Evolutionary conservation across 768 basidiomycete species (phyloP), one percentile per base, ranked within the genome.

Genomic region (Leccinum barrowsii): DNA sequence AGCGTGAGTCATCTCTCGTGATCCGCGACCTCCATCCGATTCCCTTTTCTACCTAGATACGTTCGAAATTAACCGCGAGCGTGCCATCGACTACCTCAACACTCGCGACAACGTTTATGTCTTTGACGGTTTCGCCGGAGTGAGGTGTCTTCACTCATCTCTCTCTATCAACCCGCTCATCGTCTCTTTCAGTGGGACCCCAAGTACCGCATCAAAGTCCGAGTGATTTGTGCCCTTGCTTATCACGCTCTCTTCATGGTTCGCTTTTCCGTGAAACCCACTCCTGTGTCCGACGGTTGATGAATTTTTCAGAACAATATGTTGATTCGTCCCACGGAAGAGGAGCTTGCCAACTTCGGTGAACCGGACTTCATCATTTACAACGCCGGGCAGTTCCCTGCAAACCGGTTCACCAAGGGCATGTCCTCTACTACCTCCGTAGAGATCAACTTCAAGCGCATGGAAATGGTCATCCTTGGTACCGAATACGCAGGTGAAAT

Each of bases 381-480:
- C 85, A 98, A 98, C 76, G 97, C 97, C 49, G 97, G 97, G 63
- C 95, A 98, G 75, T 98, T 99, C 88, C 96, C 97, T 13, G 97
- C 97, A 66, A 99, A 99, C 75, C 90, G 97, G 47, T 98, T 98
- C 84, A 99, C 97, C 60, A 94, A 97, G 80, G 97, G 97, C 76
- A 98, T 98, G 97, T 96, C 93, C 61, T 97, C 94, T 10, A 92
- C 94, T 30, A 98, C 97, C 6, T 97, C 95, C 3, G 96, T 99
- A 52, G 96, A 98, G 78, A 93, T 99, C 81, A 99, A 99, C 85
- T 98, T 99, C 78, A 97, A 97, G 82, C 92, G 97, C 42, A 97
- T 94, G 94, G 97, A 99, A 76, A 99, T 99, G 97, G 96, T 99
- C 69, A 98, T 99, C 70, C 92, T 99, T 66, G 96, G 92, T 56